Percentiles rank a stretch among this genome's conserved stretches.
Evolutionary conservation across 2,329 filamentous ascomycete genomes (phyloP).

Genomic region (Tothia fuscella): DNA sequence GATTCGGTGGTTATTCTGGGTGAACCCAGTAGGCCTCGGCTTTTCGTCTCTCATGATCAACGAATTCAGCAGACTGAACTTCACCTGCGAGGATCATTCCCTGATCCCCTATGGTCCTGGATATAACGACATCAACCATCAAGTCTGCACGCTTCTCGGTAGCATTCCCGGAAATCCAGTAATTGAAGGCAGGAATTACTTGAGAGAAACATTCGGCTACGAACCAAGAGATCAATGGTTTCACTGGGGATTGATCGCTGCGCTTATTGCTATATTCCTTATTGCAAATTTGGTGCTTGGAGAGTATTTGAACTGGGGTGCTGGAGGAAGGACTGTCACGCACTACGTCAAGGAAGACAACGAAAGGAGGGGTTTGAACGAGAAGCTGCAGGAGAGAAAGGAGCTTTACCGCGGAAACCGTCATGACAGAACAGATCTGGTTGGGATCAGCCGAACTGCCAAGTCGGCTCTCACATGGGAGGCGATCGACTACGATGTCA

Average conservation of each 20-base stretch:
- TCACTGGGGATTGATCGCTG: conserved; percentile 71
- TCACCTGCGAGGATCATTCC: conserved; percentile 56
- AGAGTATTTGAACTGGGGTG: conserved; percentile 59
- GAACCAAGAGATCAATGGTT: conserved; percentile 59
- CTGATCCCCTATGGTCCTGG: conserved; percentile 59
- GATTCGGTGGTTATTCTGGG: conserved; percentile 72
- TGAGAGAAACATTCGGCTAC: conserved; percentile 58
- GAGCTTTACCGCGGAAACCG: conserved; percentile 18
- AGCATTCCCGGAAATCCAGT: conserved; percentile 50
- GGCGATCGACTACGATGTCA: conserved; percentile 37
- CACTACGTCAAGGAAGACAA: conserved; percentile 61
- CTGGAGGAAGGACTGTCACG: conserved; percentile 69
- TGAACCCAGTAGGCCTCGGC: conserved; percentile 61
- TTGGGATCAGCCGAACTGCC: conserved; percentile 37
- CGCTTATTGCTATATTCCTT: conserved; percentile 65
- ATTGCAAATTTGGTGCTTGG: conserved; percentile 64
- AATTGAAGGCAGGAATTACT: conserved; percentile 57
- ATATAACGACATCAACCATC: conserved; percentile 60
- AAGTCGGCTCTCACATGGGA: conserved; percentile 46
- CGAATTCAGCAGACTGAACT: conserved; percentile 58
- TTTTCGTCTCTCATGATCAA: conserved; percentile 79
- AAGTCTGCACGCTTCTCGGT: conserved; percentile 71
- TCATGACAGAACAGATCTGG: conserved; percentile 22
- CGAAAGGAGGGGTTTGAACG: conserved; percentile 55
- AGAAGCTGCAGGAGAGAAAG: conserved; percentile 38